These are phyloP conservation scores for Anthracocystis walkeri DNA, from an alignment of 1,284 basidiomycete species.

Conservation along the genomic window DNA sequence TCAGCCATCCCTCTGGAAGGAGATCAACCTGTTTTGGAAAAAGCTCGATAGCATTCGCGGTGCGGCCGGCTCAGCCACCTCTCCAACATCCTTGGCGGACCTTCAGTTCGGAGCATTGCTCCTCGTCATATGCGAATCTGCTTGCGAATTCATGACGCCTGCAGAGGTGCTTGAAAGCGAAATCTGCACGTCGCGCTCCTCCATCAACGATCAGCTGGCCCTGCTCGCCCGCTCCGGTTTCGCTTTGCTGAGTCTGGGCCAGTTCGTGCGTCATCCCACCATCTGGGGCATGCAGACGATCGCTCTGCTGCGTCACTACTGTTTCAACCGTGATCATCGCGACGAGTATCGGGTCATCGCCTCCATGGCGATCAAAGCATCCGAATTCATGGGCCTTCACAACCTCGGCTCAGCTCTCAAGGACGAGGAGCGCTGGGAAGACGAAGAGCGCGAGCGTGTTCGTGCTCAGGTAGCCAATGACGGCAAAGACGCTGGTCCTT, in stretches of 20 bases:
- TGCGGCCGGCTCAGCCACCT: neutral
- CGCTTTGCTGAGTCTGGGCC: constrained; percentile 27
- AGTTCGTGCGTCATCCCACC: constrained; percentile 39
- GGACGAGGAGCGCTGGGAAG: constrained; percentile 54
- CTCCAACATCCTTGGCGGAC: constrained; percentile 18
- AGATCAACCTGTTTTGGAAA: constrained; percentile 38
- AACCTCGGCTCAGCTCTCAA: constrained; percentile 54
- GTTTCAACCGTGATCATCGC: constrained; percentile 46
- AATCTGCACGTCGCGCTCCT: constrained; percentile 28
- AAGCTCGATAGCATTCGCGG: constrained; percentile 13
- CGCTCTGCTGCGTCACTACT: constrained; percentile 41
- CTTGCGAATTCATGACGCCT: constrained; percentile 51
- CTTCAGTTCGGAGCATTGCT: constrained; percentile 44
- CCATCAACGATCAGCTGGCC: constrained; percentile 35
- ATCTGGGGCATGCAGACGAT: constrained; percentile 49
- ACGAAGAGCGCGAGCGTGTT: constrained; percentile 26
- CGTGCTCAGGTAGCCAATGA: constrained; percentile 7
- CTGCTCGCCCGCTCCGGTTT: constrained; percentile 21
- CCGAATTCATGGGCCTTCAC: constrained; percentile 53
- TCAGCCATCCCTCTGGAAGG: constrained; percentile 27
- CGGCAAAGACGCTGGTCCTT: constrained; percentile 15
- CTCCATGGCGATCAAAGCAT: constrained; percentile 47
- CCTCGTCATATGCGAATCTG: constrained; percentile 43
- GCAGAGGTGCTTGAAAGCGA: constrained; percentile 45
- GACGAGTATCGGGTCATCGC: constrained; percentile 35